Evolutionary conservation across 768 basidiomycete genomes (phyloP), one percentile per base, ranked within the genome.

Genomic region (Russula abietina): DNA sequence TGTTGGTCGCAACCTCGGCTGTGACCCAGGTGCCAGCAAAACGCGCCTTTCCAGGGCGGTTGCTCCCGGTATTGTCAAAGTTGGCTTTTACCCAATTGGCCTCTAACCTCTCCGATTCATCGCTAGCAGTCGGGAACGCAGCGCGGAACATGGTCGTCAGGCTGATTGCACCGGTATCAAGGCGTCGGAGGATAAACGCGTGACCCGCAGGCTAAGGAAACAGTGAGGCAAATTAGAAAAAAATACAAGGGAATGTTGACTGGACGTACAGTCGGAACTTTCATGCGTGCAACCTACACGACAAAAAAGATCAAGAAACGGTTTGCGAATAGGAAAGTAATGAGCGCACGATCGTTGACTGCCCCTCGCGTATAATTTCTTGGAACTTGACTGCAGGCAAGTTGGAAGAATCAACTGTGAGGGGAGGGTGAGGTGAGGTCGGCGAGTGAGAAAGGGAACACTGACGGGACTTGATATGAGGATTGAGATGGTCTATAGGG

Each of bases 71-170:
- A 60, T 87, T 81, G 71, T 96, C 91, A 74, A 82, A 90, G 69
- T 76, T 81, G 22, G 86, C 84, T 70, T 88, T 89, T 62, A 94
- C 87, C 91, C 91, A 96, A 46, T 83, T 80, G 46, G 89, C 79
- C 73, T 97, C 94, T 14, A 75, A 76, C 72, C 83, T 87, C 74
- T 98, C 94, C 19, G 88, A 85, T 53, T 80, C 76, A 1, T 93
- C 91, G 48, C 78, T 76, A 4, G 93, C 89, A 43, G 80, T 83
- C 11, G 94, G 94, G 73, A 93, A 98, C 0, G 93, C 93, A 9
- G 93, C 93, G 62, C 93, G 90, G 77, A 91, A 96, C 93, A 98
- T 96, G 60, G 94, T 96, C 11, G 94, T 96, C 11, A 94, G 82
- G 66, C 88, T 90, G 75, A 98, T 83, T 22, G 93, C 93, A 62